Base-by-base conservation (phyloP, 345 rosid species). In the Melastoma malabathricum region DNA sequence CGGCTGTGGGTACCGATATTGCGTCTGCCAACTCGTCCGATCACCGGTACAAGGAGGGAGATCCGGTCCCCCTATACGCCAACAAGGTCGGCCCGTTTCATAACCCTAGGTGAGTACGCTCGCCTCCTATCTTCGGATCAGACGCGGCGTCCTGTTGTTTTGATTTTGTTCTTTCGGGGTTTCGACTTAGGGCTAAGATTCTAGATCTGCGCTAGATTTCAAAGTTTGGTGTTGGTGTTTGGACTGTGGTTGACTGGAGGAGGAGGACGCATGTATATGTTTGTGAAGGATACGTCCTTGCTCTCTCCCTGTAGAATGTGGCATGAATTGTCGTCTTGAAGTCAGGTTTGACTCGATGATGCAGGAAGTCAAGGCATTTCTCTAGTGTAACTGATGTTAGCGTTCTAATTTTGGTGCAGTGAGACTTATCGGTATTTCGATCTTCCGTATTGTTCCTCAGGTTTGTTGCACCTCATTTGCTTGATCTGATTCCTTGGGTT, bases 31-130 rank as follows among this genome's bases (percentile, higher is more conserved):
- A 67, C 46, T 73, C 65, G 15, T 74, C 82, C 52, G 75, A 76
- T 67, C 78, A 80, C 50, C 74, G 80, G 50, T 80, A 74, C 69
- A 76, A 63, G 25, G 69, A 58, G 20, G 78, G 80, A 15, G 86
- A 76, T 1, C 60, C 41, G 48, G 80, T 80, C 57, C 80, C 82
- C 0, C 79, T 80, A 49, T 76, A 76, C 20, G 86, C 80, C 38
- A 80, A 80, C 59, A 80, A 80, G 59, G 86, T 80, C 44, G 86
- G 80, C 2, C 86, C 86, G 45, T 80, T 76, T 61, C 86, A 80
- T 49, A 80, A 80, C 49, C 86, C 86, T 45, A 80, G 82, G 86
- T 72, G 39, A 58, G 13, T 29, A 38, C n/a, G n/a, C 46, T 19
- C 6, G 20, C 56, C 25, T 17, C 15, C 10, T 5, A 10, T 15